Evolutionary conservation across 2,329 filamentous ascomycete species (phyloP), one percentile per base, ranked within the genome.

Genomic region (Aspergillus brasiliensis): DNA sequence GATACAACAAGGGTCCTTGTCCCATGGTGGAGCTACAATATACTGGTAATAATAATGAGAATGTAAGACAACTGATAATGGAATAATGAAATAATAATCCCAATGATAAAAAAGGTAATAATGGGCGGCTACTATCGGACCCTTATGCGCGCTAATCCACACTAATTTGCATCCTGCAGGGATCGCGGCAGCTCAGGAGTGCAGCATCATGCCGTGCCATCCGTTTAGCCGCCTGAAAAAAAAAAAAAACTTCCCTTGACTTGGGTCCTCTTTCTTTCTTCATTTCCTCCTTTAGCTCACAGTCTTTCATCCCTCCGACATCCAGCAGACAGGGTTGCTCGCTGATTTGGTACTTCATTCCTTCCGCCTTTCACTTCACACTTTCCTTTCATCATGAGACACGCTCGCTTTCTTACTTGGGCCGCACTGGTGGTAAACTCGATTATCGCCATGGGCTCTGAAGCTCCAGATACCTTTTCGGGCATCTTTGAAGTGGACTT

Each of bases 401-500:
- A 17, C 19, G 2, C 11, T 52, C 49, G 11, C 2, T 52, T 27
- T 5, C 15, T 52, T 37, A 8, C 31, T 27, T 52, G 21, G 34
- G 5, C 13, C 3, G 34, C 19, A 15, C 11, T 40, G 49, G 2
- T 52, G 19, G 7, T 34, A 3, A 28, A 19, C 34, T 40, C 15
- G 3, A 25, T 51, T 5, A 21, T 28, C 8, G 49, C 51, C 27
- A 53, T 25, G 21, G 34, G 31, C 49, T 1, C 21, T 7, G 34
- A 6, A 21, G 25, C 31, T 13, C 2, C 11, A 25, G 15, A 5
- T 3, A 1, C 1, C 8, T 5, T 3, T 53, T 1, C 21, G 1
- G 4, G 21, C 3, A 53, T 53, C 15, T 53, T 53, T n/a, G 51
- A 53, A 46, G 46, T 61, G 8, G 49, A 55, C 44, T 40, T 63